Evolutionary conservation across 352 stramenopile species (phyloP), one percentile per base, ranked within the genome.

Genomic region (Globisporangium uncinulatum): DNA sequence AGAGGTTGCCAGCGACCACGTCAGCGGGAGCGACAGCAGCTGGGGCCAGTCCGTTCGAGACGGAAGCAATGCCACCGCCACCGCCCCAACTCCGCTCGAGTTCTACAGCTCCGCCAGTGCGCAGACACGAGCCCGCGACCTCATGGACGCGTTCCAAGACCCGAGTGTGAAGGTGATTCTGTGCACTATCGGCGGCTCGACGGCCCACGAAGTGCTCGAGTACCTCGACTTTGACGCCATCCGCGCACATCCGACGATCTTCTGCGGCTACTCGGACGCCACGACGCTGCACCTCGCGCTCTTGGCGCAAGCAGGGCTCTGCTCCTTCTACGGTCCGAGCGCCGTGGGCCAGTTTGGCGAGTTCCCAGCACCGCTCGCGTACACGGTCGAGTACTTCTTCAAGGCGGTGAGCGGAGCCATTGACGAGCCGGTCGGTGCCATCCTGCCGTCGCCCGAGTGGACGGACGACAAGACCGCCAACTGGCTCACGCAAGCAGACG

Each of bases 381-480:
- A 80, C 60, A 83, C 76, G 14, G 69, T 78, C 46, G 42, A 62
- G 10, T 48, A 69, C 15, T 89, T 84, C 37, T 72, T 53, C 48
- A 69, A 56, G 15, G 68, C 70, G 6, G 47, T 79, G 14, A 41
- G 61, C 31, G 61, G 48, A 39, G 34, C 10, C 7, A 39, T 13
- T 3, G n/a, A 47, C 3, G 8, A 60, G 0, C 64, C 74, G 4
- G 57, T 84, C 15, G 71, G 76, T 0, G 24, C 54, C 0, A 53
- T 87, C 32, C 11, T 31, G 9, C 61, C 76, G 9, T 89, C 76
- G 3, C 41, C 29, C 0, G 70, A 85, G 45, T 89, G 74, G 76
- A 79, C 67, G 1, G 72, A 87, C 47, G 74, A 89, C 65, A 86
- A 83, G 58, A 83, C 74, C 5, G 65, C 70, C 2, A 80, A 89